Evolutionary conservation across 1,284 basidiomycete species (phyloP).

Genomic region (Sporisorium sorghi): DNA sequence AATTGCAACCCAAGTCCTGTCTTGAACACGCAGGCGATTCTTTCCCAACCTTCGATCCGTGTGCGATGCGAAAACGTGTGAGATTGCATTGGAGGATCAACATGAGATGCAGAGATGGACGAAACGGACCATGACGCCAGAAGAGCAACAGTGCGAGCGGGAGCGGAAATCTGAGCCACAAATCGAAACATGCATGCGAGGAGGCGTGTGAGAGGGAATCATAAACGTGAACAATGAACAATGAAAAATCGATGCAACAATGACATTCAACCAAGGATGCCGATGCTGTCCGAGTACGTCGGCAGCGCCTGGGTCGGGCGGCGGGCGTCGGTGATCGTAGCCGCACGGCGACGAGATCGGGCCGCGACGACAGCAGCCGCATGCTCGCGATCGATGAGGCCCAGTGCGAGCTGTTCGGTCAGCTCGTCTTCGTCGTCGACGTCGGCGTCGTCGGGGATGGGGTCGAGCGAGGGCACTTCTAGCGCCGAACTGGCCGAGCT

Average conservation of each 20-base stretch:
- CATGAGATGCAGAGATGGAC: conserved; percentile 6
- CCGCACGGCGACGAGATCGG: conserved; percentile 21
- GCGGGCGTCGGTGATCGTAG: conserved; percentile 17
- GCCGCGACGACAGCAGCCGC: conserved; percentile 35
- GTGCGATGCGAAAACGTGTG: conserved; percentile 1
- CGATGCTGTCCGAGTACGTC: conserved; percentile 48
- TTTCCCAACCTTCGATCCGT: background rate
- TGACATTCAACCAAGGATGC: conserved; percentile 44
- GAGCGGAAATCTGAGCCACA: background rate
- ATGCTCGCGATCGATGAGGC: conserved; percentile 43
- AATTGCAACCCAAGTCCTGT: conserved; percentile 35
- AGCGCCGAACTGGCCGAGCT: conserved; percentile 20
- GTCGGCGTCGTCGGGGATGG: conserved; percentile 47
- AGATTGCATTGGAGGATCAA: conserved; percentile 1
- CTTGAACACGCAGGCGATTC: conserved; percentile 17
- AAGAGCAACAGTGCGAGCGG: background rate
- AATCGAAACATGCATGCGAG: conserved; percentile 5
- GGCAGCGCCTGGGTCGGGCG: conserved; percentile 19
- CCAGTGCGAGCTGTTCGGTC: conserved; percentile 48
- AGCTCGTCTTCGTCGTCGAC: conserved; percentile 44
- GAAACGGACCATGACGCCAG: background rate
- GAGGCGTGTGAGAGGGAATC: no score
- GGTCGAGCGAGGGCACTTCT: conserved; percentile 47
- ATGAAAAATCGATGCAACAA: no score
- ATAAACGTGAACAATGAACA: background rate